These are phyloP conservation scores for Wickerhamiella bombiphila DNA, from an alignment of 805 yeast species.

Conservation along the genomic window DNA sequence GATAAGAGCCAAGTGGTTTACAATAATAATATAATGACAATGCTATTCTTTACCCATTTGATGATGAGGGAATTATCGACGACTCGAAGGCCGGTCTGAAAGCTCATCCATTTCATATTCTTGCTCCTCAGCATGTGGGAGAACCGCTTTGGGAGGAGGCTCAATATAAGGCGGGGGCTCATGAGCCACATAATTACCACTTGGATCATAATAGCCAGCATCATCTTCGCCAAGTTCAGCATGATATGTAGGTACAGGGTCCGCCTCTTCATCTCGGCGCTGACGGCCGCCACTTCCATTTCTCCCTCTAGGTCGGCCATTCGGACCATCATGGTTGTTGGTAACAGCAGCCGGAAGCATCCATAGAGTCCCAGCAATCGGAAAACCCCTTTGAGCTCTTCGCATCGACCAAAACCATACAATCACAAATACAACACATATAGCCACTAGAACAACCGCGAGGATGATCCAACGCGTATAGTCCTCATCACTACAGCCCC, in stretches of 20 bases:
- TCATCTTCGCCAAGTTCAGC: conserved; percentile 11
- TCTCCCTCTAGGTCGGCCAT: conserved; percentile 1
- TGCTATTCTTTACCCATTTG: no score
- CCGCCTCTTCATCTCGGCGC: conserved; percentile 4
- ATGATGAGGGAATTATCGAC: no score
- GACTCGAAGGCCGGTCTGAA: no score
- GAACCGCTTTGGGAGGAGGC: neutral
- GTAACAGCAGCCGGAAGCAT: neutral
- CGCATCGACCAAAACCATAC: conserved; percentile 1
- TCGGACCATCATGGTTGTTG: neutral
- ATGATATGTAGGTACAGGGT: conserved; percentile 15
- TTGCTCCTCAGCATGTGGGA: neutral
- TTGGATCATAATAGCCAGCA: conserved; percentile 12
- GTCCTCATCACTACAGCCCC: neutral
- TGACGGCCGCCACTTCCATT: neutral
- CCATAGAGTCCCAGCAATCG: neutral
- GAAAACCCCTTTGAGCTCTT: neutral
- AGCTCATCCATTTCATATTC: no score
- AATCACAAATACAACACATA: neutral
- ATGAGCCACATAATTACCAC: conserved; percentile 10
- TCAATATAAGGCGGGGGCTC: conserved; percentile 10
- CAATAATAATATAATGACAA: no score
- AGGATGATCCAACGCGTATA: conserved; percentile 2
- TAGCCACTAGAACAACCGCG: conserved; percentile 1
- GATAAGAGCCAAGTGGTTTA: no score